Percentiles rank a stretch among this genome's conserved stretches.
Evolutionary conservation across 2,329 filamentous ascomycete genomes (phyloP).

Genomic region (Orbilia javanica): DNA sequence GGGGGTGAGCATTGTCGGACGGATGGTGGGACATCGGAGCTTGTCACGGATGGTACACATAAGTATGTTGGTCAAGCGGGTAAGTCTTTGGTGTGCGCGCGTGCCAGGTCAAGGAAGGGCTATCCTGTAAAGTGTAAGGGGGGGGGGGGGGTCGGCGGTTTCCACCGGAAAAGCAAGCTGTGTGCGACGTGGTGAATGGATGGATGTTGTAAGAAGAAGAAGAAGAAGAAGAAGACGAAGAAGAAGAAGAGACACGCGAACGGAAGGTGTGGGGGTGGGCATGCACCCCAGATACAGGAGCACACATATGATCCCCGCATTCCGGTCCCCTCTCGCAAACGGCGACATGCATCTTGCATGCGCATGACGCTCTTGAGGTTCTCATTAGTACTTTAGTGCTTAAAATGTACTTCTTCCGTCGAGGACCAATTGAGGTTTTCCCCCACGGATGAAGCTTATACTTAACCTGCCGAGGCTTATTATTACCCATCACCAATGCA

Average conservation of each 20-base stretch:
- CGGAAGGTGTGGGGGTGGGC: background rate
- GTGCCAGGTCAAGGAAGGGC: background rate
- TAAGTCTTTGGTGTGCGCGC: too few relatives aligned
- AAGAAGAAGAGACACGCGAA: background rate
- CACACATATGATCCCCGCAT: too few relatives aligned
- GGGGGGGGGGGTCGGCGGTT: background rate
- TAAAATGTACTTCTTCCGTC: conserved; percentile 11
- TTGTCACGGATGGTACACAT: conserved; percentile 11
- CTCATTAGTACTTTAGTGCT: background rate
- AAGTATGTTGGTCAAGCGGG: background rate
- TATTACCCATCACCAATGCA: too few relatives aligned
- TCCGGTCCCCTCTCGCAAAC: background rate
- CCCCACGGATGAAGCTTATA: background rate
- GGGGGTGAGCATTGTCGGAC: conserved; percentile 12
- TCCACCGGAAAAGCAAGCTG: background rate
- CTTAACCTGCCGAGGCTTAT: too few relatives aligned
- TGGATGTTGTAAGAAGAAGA: background rate
- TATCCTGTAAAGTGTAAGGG: background rate
- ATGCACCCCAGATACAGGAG: conserved; percentile 17
- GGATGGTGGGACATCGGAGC: conserved; percentile 39
- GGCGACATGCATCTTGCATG: conserved; percentile 9
- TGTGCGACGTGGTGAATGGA: background rate
- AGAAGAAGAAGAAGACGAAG: background rate
- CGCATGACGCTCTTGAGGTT: too few relatives aligned
- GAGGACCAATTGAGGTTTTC: background rate